Conservation (phyloP, 2,329 filamentous ascomycete species). For the Neonectria punicea region DNA sequence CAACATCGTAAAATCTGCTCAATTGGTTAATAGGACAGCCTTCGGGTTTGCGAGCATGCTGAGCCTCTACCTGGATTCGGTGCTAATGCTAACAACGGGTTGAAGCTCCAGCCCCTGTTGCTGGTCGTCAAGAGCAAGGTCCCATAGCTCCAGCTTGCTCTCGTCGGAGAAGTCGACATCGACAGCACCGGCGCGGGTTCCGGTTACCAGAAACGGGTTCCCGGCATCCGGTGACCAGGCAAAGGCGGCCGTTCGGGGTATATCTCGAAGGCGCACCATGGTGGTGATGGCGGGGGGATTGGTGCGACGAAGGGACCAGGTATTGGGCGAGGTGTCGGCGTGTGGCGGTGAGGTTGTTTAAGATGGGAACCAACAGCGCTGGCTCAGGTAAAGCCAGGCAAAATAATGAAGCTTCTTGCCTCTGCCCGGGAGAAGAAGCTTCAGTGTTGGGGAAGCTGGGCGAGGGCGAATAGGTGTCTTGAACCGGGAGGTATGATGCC, state of each 20-base stretch:
- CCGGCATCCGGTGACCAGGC: conserved; percentile 90
- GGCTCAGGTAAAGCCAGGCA: conserved; percentile 33
- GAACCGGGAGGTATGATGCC: conserved; percentile 53
- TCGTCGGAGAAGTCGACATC: conserved; percentile 98
- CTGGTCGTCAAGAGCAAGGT: conserved; percentile 82
- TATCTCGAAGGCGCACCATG: conserved; percentile 98
- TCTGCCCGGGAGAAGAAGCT: conserved; percentile 47
- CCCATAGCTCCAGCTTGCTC: conserved; percentile 96
- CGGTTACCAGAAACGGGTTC: conserved; percentile 87
- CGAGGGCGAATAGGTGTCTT: conserved; percentile 39
- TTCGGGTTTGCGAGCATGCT: conserved; percentile 18
- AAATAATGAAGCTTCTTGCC: conserved; percentile 37
- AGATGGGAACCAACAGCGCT: conserved; percentile 34
- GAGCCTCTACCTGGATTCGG: conserved; percentile 81
- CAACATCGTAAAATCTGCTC: conserved; percentile 92
- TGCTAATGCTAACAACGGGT: conserved; percentile 83
- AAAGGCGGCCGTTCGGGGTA: conserved; percentile 95
- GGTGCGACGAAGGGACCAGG: conserved; percentile 40
- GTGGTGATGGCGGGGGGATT: conserved; percentile 48
- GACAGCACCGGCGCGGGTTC: conserved; percentile 93
- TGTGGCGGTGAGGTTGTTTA: conserved; percentile 28
- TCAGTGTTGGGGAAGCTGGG: conserved; percentile 39
- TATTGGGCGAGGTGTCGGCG: conserved; percentile 32
- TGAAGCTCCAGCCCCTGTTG: conserved; percentile 84
- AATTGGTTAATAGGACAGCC: conserved; percentile 29